Percentiles rank a stretch among this genome's conserved stretches.
Evolutionary conservation across 495 filamentous ascomycete genomes (phyloP).

Genomic region (Mytilinidion resinicola): DNA sequence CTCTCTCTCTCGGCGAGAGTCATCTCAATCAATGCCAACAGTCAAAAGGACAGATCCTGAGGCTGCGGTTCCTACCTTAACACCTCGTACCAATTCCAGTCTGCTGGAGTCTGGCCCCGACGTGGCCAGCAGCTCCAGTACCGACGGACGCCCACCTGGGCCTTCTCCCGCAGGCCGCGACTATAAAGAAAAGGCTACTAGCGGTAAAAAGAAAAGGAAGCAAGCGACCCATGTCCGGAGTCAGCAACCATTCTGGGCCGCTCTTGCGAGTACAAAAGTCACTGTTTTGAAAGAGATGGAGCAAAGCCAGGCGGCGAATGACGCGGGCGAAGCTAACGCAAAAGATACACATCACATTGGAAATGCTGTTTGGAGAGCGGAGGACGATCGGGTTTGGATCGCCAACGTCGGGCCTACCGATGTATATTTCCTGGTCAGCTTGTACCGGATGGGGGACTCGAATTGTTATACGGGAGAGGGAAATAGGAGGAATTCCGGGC

Average conservation of each 20-base stretch:
- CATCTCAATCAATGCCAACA: constrained; percentile 19
- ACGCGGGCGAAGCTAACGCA: constrained; percentile 66
- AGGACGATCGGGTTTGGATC: constrained; percentile 80
- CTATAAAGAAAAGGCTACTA: constrained; percentile 49
- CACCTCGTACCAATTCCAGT: constrained; percentile 20
- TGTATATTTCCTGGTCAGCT: constrained; percentile 60
- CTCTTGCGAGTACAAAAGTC: constrained; percentile 88
- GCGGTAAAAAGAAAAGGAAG: constrained; percentile 76
- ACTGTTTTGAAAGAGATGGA: constrained; percentile 91
- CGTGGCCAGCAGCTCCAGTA: constrained; percentile 43
- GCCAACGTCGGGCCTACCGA: constrained; percentile 74
- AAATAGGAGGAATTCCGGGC: constrained; percentile 10
- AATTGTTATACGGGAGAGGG: constrained; percentile 15
- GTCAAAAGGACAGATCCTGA: constrained; percentile 36
- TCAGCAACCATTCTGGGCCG: constrained; percentile 89
- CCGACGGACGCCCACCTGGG: constrained; percentile 47
- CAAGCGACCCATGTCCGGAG: constrained; percentile 84
- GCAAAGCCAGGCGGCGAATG: constrained; percentile 67
- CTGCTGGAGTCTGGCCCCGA: constrained; percentile 37
- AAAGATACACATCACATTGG: constrained; percentile 75
- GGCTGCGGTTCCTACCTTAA: constrained; percentile 19
- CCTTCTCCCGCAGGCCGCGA: constrained; percentile 45
- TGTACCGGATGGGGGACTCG: constrained; percentile 14
- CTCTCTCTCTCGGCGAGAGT: constrained; percentile 22
- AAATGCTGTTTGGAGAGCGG: constrained; percentile 62